Evolutionary conservation across 495 filamentous ascomycete genomes (phyloP).

Genomic region (Penicillium cosmopolitanum): DNA sequence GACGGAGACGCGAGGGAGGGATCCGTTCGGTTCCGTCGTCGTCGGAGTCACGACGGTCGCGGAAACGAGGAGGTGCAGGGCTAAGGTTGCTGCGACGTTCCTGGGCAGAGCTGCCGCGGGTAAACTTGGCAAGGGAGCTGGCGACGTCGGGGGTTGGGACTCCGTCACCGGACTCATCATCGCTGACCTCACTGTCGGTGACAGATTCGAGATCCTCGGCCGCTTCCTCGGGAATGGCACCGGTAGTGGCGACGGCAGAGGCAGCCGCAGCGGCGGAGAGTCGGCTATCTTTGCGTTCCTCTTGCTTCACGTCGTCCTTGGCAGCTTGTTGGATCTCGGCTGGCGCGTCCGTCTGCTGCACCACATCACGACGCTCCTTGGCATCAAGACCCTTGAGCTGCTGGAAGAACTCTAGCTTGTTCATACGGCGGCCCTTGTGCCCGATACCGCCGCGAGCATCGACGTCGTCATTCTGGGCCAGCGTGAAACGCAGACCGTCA

Average conservation of each 20-base stretch:
- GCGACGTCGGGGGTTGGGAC: constrained; percentile 51
- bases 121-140: constrained; percentile 46
- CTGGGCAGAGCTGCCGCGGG: constrained; percentile 50
- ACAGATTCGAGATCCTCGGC: constrained; percentile 28
- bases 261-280: constrained; percentile 27
- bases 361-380: constrained; percentile 68
- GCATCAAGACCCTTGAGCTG: constrained; percentile 82
- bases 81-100: constrained; percentile 50
- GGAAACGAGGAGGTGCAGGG: constrained; percentile 27
- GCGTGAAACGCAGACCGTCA: constrained; percentile 83
- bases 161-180: constrained; percentile 27
- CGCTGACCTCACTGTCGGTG: constrained; percentile 36
- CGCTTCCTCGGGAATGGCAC: constrained; percentile 24
- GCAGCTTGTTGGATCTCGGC: constrained; percentile 61
- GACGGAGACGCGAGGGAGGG: constrained; percentile 46
- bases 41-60: constrained; percentile 55
- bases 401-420: constrained; percentile 87
- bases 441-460: constrained; percentile 37
- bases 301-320: constrained; percentile 42
- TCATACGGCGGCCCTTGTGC: constrained; percentile 73
- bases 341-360: constrained; percentile 69
- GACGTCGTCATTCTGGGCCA: constrained; percentile 50
- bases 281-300: constrained; percentile 34
- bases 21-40: constrained; percentile 62
- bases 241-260: constrained; percentile 15